phyloP scores from a whole-genome alignment of 345 rosid species.

The Noccaea caerulescens region DNA sequence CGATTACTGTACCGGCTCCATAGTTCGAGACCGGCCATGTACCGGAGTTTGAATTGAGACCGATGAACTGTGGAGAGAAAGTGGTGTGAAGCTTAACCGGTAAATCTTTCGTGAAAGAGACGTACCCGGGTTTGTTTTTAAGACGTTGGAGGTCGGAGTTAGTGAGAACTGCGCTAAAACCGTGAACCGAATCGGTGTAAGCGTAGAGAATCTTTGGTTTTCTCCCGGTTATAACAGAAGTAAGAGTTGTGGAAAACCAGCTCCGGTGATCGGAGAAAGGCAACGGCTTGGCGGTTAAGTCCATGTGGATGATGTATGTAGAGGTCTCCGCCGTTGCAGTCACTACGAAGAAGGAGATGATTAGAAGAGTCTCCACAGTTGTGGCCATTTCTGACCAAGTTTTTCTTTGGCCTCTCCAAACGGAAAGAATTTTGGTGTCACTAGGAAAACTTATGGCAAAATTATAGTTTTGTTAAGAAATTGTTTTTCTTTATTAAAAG shows the following conservation, averaged over 20 bases:
- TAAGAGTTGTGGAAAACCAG: conserved; percentile 45
- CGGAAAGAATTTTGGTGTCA: neutral
- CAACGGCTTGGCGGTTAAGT: conserved; percentile 37
- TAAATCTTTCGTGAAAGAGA: conserved; percentile 42
- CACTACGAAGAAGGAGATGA: neutral
- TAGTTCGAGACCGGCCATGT: conserved; percentile 43
- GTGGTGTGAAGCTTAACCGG: conserved; percentile 44
- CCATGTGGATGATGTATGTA: conserved; percentile 43
- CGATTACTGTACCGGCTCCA: conserved; percentile 43
- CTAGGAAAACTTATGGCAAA: no score
- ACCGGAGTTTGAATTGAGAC: conserved; percentile 32
- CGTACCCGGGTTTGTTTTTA: conserved; percentile 43
- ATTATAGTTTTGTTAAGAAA: neutral
- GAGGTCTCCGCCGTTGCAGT: conserved; percentile 11
- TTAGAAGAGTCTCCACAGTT: neutral
- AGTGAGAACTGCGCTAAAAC: conserved; percentile 51
- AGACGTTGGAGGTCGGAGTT: conserved; percentile 47
- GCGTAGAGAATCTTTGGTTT: conserved; percentile 43
- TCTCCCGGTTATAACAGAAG: conserved; percentile 27
- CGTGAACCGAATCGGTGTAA: conserved; percentile 46
- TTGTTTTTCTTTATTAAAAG: no score
- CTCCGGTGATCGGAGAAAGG: conserved; percentile 41
- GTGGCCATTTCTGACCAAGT: conserved; percentile 21
- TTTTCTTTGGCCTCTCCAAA: conserved; percentile 3
- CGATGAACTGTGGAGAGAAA: conserved; percentile 41